Evolutionary conservation across 768 basidiomycete species (phyloP), one percentile per base, ranked within the genome.

Genomic region (Kwoniella newhampshirensis): DNA sequence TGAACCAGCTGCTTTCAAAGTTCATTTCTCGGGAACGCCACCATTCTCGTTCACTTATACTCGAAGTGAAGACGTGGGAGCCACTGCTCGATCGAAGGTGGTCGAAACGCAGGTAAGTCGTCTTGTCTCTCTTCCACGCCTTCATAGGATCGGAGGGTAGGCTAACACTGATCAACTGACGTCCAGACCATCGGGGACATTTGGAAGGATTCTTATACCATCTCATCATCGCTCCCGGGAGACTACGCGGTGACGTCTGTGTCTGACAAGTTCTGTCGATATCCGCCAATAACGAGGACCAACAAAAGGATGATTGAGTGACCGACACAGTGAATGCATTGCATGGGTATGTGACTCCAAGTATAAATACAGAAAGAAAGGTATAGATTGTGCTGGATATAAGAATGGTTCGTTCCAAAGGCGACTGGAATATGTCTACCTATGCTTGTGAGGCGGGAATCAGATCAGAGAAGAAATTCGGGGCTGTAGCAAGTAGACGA

Each of bases 181-280:
- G 32, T 32, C 32, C 54, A 77, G 72, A 77, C 77, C 1, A 64
- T 78, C 15, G 68, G 74, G 30, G 70, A 74, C 51, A 74, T 79
- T 32, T 2, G 83, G 80, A 68, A 82, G 80, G 25, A 84, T 20
- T 85, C 86, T 64, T 97, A 97, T 75, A 91, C 91, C 2, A 86
- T 98, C 64, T 92, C 86, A 74, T 92, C 93, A 12, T 89, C 92
- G 4, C 75, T 88, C 42, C 92, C 96, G 81, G 94, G 94, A 83
- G 74, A 59, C 80, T 77, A 51, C 46, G 45, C 57, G 30, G 87
- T 98, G 26, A 89, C 89, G 9, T 91, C 88, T 47, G 89, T 98
- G 52, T 85, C 89, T 17, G 93, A 96, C 77, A 83, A 83, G 32
- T 89, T 85, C 68, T 98, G 93, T 79, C 83, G 89, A 61, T 94